Base-by-base conservation (phyloP, 2,329 filamentous ascomycete genomes). In the Aaosphaeria pasadenensis region DNA sequence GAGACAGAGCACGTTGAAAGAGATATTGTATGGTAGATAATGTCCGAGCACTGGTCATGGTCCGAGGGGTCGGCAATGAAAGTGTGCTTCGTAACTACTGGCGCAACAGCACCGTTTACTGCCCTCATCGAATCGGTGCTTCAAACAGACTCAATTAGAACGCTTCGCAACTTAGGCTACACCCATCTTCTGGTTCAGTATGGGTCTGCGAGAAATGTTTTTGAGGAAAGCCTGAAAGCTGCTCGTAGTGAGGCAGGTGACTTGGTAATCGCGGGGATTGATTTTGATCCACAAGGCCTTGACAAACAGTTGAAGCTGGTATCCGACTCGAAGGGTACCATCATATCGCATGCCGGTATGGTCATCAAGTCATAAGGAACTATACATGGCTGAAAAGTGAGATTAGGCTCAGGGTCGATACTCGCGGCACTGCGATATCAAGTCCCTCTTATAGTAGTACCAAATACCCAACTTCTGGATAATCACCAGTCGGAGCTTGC, bases 401-500 rank as follows among this genome's bases (percentile, higher is more conserved):
- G 30, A 9, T 11, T 44, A 96, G 91, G 92, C 11, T 91, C 92
- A 9, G 94, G 94, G 6, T 91, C 89, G 3, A 91, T 97, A 30
- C 78, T 97, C 1, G 90, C 91, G 66, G 89, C 86, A 1, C 81
- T 95, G 53, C 83, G 88, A 39, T 75, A 88, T 45, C 81, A 83
- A 11, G 75, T 91, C 0, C 86, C 89, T 3, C 75, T 97, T n/a
- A 80, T 99, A 43, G 89, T 96, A 1, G 91, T 99, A 2, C 88
- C 92, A 2, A 99, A 99, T 67, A 79, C 84, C 1, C 76, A 77
- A 5, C 80, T 99, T 0, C 80, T 96, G 59, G 85, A 95, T 63
- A 92, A 99, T 61, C 94, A 99, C 66, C 94, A 99, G 71, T 80
- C 84, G 17, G 90, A 97, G 68, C 80, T 99, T 46, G 92, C 92